Base-by-base conservation (phyloP, 148 eudicot species). In the Drosera capensis region DNA sequence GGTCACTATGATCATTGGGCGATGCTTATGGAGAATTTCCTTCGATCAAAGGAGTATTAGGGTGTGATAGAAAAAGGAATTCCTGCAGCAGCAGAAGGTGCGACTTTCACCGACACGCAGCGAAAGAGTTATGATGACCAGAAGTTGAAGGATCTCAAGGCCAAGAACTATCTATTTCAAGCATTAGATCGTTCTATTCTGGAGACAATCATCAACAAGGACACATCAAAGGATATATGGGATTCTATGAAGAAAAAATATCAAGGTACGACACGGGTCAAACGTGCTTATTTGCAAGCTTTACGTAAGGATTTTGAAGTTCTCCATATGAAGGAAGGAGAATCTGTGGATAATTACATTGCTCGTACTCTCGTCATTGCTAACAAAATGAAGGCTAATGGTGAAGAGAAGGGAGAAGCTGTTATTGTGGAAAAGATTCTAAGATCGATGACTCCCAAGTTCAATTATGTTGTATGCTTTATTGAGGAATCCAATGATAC, bases 401-500 rank as follows among this genome's bases (percentile, higher is more conserved):
- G 31, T 28, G 31, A 28, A 9, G 9, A 28, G 31, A 28, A 3
- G 31, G 6, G 9, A 28, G 9, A 28, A 3, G 31, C 31, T 9
- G n/a, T n/a, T n/a, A n/a, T n/a, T n/a, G n/a, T n/a, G n/a, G n/a
- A n/a, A n/a, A n/a, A n/a, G 31, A 28, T 28, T 28, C 6, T 48
- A 4, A 18, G 38, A 1, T 1, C 52, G 3, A 17, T 48, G n/a
- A 26, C 38, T 14, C 7, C 9, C 13, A 28, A 46, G 14, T 48
- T 48, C 19, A 30, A 5, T 23, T 45, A 45, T 16, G 30, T 45
- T 22, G 49, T 45, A 1, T 45, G 30, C 24, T 45, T 30, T 5
- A 30, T 48, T 30, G 39, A 48, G 39, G 68, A 56, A 29, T 55
- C 62, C 3, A 63, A 47, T 14, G 64, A 50, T 36, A 44, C 45